A percentile compares a stretch with the other conserved stretches of the same genome.
These are phyloP conservation scores for Ophiobolus disseminans DNA, from an alignment of 2,329 filamentous ascomycete species.

Conservation along the genomic window DNA sequence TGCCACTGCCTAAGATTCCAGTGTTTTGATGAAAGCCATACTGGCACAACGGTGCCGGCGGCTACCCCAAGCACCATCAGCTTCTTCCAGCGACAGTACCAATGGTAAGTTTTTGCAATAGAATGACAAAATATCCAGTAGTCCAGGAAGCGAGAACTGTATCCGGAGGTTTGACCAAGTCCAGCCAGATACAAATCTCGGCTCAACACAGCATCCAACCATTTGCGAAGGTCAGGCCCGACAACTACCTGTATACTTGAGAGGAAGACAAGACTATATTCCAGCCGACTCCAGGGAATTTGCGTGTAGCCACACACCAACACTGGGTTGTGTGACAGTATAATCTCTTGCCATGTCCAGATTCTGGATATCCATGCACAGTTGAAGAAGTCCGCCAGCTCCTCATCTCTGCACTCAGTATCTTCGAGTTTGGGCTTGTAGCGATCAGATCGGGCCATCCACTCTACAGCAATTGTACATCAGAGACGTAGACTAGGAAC, in stretches of 20 bases:
- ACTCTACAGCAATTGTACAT: too few relatives aligned
- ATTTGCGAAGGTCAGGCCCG: neutral
- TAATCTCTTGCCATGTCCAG: conserved; percentile 10
- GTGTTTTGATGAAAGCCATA: too few relatives aligned
- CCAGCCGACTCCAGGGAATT: neutral
- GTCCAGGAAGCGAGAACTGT: neutral
- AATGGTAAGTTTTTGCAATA: too few relatives aligned
- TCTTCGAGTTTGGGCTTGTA: neutral
- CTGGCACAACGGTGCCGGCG: too few relatives aligned
- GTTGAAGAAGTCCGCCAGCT: neutral
- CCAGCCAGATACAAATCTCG: neutral
- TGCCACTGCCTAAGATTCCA: too few relatives aligned
- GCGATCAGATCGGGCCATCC: too few relatives aligned
- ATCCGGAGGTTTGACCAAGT: neutral
- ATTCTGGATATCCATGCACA: conserved; percentile 6
- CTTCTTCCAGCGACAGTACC: too few relatives aligned
- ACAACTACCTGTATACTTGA: neutral
- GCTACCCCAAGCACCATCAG: too few relatives aligned
- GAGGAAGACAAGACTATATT: neutral
- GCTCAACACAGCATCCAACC: neutral
- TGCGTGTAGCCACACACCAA: conserved; percentile 1
- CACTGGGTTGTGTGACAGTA: conserved; percentile 1
- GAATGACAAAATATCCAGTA: neutral
- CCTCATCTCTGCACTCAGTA: neutral
- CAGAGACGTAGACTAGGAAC: too few relatives aligned